Base-by-base conservation (phyloP, 1,139 yeast genomes). In the Arxiozyma telluris region DNA sequence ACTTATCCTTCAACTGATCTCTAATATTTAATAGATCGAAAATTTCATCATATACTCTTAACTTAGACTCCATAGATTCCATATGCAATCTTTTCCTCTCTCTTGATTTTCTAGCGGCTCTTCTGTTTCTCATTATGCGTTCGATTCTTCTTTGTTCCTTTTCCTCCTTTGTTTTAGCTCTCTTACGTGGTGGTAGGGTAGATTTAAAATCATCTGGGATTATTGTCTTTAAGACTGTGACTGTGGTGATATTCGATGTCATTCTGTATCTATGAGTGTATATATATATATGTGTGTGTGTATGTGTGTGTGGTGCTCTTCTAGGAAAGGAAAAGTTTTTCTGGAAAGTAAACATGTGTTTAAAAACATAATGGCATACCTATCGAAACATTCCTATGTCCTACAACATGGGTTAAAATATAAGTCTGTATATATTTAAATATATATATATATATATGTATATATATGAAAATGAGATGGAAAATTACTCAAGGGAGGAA, bases 71-170 rank as follows among this genome's bases (percentile, higher is more conserved):
- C 62, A 93, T 77, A 61, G 82, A 83, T 70, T 90, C 96, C 57
- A 93, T 86, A 69, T 91, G 96, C 68, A 84, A 82, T 67, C 98
- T 81, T 80, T 93, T 93, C 81, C 91, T 91, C 69, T 93, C 98
- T 61, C 98, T 81, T 39, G 96, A 87, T 50, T 96, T 96, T 69
- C 93, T 98, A 49, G 98, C 98, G 25, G 98, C 98, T 68, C 93
- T 86, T 65, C 98, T 82, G 71, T 93, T 93, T 68, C 98, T 81
- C 68, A 93, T 77, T 54, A 93, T 90, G 56, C 98, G 77, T 73
- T 93, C 98, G 53, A 91, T 82, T 53, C 96, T 80, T 59, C 98
- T 84, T 72, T 91, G 97, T 72, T 93, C 98, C 74, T 91, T 93
- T 73, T 93, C 98, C 71, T 91, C 97, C 64, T 87, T 82, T 46